Conservation (phyloP, 2,329 filamentous ascomycete species). For the Fusarium chlamydosporum region DNA sequence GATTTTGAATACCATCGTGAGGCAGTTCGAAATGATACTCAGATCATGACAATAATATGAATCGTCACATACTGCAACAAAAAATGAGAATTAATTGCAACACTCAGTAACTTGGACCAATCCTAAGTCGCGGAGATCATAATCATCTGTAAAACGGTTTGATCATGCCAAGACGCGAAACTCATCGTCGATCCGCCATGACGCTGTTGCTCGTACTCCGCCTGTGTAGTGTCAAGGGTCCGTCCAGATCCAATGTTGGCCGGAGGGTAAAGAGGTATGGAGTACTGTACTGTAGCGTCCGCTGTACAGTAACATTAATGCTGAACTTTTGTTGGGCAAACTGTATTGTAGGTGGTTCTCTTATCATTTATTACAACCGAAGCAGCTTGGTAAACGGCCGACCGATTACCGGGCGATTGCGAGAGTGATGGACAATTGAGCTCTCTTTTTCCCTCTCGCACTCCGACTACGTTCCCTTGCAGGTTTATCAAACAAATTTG, state of each 20-base stretch:
- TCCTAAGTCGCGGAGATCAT: constrained; percentile 25
- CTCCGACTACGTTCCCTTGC: constrained; percentile 22
- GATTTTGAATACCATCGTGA: constrained; percentile 32
- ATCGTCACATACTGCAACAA: constrained; percentile 9
- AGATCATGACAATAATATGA: constrained; percentile 5
- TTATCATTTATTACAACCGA: constrained; percentile 40
- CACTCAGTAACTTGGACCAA: constrained; percentile 23
- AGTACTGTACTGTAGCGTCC: constrained; percentile 24
- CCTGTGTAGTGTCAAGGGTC: constrained; percentile 36
- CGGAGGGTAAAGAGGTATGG: constrained; percentile 36
- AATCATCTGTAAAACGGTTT: constrained; percentile 17
- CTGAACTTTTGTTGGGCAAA: constrained; percentile 36
- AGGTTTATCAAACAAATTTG: constrained; percentile 15
- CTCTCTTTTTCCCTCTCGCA: constrained; percentile 20
- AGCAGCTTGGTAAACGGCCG: constrained; percentile 22
- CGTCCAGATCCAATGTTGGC: constrained; percentile 35
- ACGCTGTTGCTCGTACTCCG: constrained; percentile 32
- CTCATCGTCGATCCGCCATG: constrained; percentile 45
- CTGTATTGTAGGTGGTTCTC: constrained; percentile 34
- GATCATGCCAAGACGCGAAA: constrained; percentile 38
- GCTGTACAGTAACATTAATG: constrained; percentile 28
- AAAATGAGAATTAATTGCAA: background rate
- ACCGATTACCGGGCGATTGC: constrained; percentile 30
- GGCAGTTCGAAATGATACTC: constrained; percentile 4
- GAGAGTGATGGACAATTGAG: constrained; percentile 9